These are phyloP conservation scores for Aureobasidium sp. DNA, from an alignment of 2,329 filamentous ascomycete genomes.

Conservation along the genomic window DNA sequence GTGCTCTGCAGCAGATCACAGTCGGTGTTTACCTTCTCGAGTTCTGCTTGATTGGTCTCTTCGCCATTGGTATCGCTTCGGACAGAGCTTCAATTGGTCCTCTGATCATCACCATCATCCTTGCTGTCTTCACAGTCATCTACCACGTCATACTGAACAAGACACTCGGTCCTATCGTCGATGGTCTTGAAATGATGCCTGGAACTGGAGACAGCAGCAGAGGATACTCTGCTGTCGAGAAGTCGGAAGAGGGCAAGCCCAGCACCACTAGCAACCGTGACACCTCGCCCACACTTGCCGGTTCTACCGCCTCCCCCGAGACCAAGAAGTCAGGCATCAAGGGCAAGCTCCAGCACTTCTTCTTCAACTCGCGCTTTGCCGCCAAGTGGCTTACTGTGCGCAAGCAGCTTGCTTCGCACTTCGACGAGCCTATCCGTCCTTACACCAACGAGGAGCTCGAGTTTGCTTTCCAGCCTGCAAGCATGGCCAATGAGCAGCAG, in stretches of 20 bases:
- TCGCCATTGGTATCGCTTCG: conserved; percentile 33
- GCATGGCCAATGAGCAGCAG: conserved; percentile 37
- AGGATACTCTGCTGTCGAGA: conserved; percentile 20
- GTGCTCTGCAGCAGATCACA: conserved; percentile 41
- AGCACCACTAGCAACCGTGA: background rate
- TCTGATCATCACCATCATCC: conserved; percentile 36
- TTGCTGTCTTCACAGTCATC: conserved; percentile 36
- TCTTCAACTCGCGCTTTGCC: conserved; percentile 8
- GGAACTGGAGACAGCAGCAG: conserved; percentile 26
- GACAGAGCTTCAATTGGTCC: conserved; percentile 32
- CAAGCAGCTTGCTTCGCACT: conserved; percentile 25
- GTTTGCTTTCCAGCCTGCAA: conserved; percentile 40
- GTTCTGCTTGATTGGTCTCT: conserved; percentile 42
- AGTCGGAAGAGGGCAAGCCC: conserved; percentile 20
- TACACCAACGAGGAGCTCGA: conserved; percentile 28
- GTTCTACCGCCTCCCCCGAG: background rate
- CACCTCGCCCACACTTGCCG: background rate
- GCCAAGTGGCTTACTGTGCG: background rate
- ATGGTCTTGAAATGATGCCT: conserved; percentile 18
- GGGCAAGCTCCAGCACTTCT: conserved; percentile 15
- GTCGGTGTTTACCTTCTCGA: conserved; percentile 43
- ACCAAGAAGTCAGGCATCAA: conserved; percentile 1
- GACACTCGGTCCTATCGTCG: conserved; percentile 23
- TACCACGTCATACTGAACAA: conserved; percentile 34
- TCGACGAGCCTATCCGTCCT: conserved; percentile 25